phyloP scores from a whole-genome alignment of 306 rosid species.

The Prunus persica region Prunus_persica_NCBIv2 NC_034010.1:3687501-3688000 shows the following conservation, averaged over 20 bases:
- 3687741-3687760: slow-evolving; percentile 4
- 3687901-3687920: not conserved
- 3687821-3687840: slow-evolving; percentile 95
- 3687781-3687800: slow-evolving; percentile 81
- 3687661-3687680: not conserved
- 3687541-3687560: not conserved
- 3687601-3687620: not conserved
- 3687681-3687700: not conserved
- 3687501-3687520: not conserved
- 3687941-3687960: not conserved
- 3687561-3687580: not conserved
- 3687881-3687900: slow-evolving; percentile 16
- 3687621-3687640: not conserved
- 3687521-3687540: not conserved
- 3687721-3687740: not conserved
- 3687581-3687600: not conserved
- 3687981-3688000: not conserved
- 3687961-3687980: not conserved
- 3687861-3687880: slow-evolving; percentile 99
- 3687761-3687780: slow-evolving; percentile 26
- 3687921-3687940: not conserved
- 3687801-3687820: slow-evolving; percentile 81
- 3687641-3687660: not conserved
- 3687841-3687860: slow-evolving; percentile 99
- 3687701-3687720: not conserved